phyloP scores from a whole-genome alignment of 106 monocot genomes.

The Allium cepa region DNA sequence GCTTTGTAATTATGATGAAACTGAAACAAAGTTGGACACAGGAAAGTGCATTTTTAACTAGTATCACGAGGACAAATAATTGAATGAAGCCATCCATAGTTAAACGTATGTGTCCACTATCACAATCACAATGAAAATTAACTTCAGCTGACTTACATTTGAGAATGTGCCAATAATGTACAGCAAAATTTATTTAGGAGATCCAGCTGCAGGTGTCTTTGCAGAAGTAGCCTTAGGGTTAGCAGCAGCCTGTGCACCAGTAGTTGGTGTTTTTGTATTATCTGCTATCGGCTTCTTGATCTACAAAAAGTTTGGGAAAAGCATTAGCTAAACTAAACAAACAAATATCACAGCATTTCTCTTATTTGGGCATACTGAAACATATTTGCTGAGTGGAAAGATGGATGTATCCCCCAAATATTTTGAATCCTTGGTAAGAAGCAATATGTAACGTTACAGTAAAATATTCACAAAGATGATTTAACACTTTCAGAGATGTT shows the following conservation, averaged over 20 bases:
- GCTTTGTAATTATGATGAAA: too few species aligned
- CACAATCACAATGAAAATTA: too few species aligned
- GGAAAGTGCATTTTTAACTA: too few species aligned
- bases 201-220: background rate
- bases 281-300: slow-evolving; percentile 4
- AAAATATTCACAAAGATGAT: background rate
- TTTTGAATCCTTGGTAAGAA: too few species aligned
- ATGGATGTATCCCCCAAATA: background rate
- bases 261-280: background rate
- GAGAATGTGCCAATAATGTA: too few species aligned
- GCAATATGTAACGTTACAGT: too few species aligned
- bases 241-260: background rate
- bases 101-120: background rate
- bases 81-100: background rate
- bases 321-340: background rate
- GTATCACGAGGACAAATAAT: too few species aligned
- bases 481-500: background rate
- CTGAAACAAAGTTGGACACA: too few species aligned
- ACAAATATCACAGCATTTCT: background rate
- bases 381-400: background rate
- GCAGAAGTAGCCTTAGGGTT: background rate
- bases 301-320: background rate
- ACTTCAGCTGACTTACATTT: too few species aligned
- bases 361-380: background rate
- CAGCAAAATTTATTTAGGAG: background rate